Percentiles rank a stretch among this genome's conserved stretches.
These are phyloP conservation scores for Termitomyces sp. DNA, from an alignment of 768 basidiomycete genomes.

Conservation along the genomic window DNA sequence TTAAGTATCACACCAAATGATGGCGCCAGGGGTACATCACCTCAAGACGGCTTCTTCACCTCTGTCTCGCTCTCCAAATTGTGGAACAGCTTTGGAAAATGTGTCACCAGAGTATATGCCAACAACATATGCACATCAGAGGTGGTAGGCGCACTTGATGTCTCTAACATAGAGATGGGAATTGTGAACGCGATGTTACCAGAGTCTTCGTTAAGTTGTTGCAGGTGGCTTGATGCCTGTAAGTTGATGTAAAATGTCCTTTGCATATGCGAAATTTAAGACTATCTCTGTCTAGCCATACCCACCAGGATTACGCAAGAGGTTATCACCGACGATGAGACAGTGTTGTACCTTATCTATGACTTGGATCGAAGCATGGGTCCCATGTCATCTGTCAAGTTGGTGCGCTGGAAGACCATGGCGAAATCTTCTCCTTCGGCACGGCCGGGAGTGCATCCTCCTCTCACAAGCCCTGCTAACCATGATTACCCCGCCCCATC, in stretches of 20 bases:
- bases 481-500: conserved; percentile 1
- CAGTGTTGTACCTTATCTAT: conserved; percentile 61
- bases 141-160: conserved; percentile 48
- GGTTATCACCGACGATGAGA: conserved; percentile 58
- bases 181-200: conserved; percentile 55
- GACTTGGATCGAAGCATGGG: conserved; percentile 57
- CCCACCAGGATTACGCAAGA: conserved; percentile 65
- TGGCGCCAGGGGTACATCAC: conserved; percentile 46
- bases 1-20: conserved; percentile 52
- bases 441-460: conserved; percentile 2
- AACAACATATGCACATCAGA: conserved; percentile 45
- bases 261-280: conserved; percentile 13
- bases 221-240: conserved; percentile 70
- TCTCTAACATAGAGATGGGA: conserved; percentile 43
- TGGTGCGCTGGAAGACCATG: conserved; percentile 42
- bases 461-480: conserved; percentile 12
- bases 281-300: conserved; percentile 35
- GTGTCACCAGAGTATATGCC: conserved; percentile 56
- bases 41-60: conserved; percentile 61
- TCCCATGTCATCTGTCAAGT: conserved; percentile 53
- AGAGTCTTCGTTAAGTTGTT: conserved; percentile 59
- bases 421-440: conserved; percentile 10
- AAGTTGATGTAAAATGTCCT: conserved; percentile 26
- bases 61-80: conserved; percentile 48
- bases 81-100: conserved; percentile 54